Conservation (phyloP, 768 basidiomycete genomes). For the Stropharia rugosoannulata region DNA sequence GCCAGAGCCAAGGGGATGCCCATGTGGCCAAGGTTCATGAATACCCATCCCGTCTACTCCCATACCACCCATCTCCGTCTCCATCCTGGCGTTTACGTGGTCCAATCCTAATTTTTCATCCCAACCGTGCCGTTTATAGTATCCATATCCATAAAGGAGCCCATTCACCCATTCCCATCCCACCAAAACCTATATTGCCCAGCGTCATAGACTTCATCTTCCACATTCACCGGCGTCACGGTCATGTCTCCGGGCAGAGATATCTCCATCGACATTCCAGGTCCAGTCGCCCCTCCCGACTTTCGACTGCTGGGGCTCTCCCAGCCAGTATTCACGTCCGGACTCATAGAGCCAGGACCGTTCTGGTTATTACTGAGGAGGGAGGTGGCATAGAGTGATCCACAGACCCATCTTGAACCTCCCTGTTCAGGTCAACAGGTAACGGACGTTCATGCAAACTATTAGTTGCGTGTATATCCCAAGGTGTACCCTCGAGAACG, state of each 20-base stretch:
- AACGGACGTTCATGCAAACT: conserved; percentile 66
- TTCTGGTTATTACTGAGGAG: conserved; percentile 28
- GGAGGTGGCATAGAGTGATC: conserved; percentile 78
- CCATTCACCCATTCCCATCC: conserved; percentile 1
- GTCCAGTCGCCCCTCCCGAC: not conserved
- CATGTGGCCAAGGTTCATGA: conserved; percentile 83
- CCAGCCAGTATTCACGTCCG: too few relatives aligned
- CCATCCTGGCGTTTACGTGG: conserved; percentile 9
- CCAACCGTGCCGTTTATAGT: conserved; percentile 9
- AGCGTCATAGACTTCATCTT: conserved; percentile 4
- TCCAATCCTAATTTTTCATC: not conserved
- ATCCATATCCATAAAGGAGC: conserved; percentile 5
- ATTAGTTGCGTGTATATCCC: conserved; percentile 24
- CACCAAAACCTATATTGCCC: conserved; percentile 4
- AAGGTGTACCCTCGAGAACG: conserved; percentile 29
- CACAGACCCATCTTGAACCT: conserved; percentile 6
- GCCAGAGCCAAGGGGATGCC: conserved; percentile 37
- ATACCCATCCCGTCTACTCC: conserved; percentile 6
- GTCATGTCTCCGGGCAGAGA: conserved; percentile 11
- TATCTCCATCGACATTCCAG: conserved; percentile 2
- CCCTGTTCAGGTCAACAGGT: conserved; percentile 68
- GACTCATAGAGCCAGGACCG: not conserved
- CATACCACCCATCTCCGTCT: conserved; percentile 10
- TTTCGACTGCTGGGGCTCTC: too few relatives aligned
- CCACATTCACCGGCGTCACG: too few relatives aligned